Base-by-base conservation (phyloP, 345 rosid species). In the Boechera retrofracta region DNA sequence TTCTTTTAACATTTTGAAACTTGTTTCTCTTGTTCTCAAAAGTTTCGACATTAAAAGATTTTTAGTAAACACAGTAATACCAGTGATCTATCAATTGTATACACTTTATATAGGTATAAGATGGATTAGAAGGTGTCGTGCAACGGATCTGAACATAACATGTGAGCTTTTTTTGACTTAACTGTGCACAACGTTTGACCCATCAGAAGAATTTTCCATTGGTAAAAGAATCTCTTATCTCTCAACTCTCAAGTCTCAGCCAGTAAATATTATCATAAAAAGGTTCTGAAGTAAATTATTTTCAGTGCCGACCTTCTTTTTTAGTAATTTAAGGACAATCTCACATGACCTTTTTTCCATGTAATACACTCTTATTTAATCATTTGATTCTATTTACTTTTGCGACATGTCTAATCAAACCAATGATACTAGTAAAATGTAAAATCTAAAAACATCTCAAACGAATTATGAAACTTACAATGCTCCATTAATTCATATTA, bases 301-400 rank as follows among this genome's bases (percentile, higher is more conserved):
- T 69, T 53, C 41, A 16, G 47, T 52, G 48, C 58, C 32, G 24
- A 11, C 13, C 35, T 53, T 54, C 51, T 1, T 55, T 77, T 63
- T 63, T 77, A 77, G 75, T 69, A 77, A 55, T 70, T 77, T 77
- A 70, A 77, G 80, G 75, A 69, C 71, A 70, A 3, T 10, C 64
- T 70, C 61, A 64, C 62, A 65, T 55, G 52, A 56, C 28, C 11
- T 38, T 52, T 63, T 77, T 45, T 31, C 57, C 28, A 26, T 57
- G 5, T 56, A 47, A 38, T 10, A 36, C 39, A 45, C 4, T 16
- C 8, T 26, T 41, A 21, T 61, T 18, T 52, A 38, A 31, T 31
- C 15, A 69, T 36, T 61, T 15, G 2, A 28, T 13, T 28, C 16
- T 11, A 1, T 51, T 51, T 57, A 32, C 35, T 66, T 54, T 42